phyloP scores from a whole-genome alignment of 495 filamentous ascomycete species.

The Podospora bellae-mahoneyi region DNA sequence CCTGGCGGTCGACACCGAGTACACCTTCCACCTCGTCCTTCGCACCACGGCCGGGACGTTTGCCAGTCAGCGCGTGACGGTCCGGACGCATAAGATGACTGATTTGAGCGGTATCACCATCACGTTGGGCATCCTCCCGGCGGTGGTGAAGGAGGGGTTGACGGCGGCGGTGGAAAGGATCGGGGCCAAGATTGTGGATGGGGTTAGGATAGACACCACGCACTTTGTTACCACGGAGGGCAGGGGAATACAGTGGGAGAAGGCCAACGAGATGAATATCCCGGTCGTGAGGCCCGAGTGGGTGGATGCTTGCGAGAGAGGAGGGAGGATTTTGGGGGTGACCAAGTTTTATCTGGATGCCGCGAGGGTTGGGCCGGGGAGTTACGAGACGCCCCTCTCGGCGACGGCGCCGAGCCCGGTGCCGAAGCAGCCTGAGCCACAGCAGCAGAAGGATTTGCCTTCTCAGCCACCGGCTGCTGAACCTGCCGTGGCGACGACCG shows the following conservation, averaged over 20 bases:
- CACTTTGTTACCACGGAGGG: constrained; percentile 99
- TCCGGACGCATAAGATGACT: constrained; percentile 97
- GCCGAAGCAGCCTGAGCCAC: constrained; percentile 5
- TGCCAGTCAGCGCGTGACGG: constrained; percentile 74
- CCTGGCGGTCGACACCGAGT: constrained; percentile 92
- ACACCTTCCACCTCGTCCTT: constrained; percentile 89
- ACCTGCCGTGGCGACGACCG: constrained; percentile 13
- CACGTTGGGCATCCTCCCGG: constrained; percentile 80
- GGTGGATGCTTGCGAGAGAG: constrained; percentile 90
- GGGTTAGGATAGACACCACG: constrained; percentile 93
- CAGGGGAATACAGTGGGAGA: constrained; percentile 85
- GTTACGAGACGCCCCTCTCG: constrained; percentile 18
- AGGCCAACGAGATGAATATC: constrained; percentile 95
- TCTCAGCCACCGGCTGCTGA: neutral
- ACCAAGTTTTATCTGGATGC: constrained; percentile 94
- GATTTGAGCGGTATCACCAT: constrained; percentile 95
- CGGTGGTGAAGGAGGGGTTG: constrained; percentile 69
- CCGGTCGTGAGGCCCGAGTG: constrained; percentile 97
- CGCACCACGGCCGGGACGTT: constrained; percentile 87
- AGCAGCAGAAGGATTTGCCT: constrained; percentile 6
- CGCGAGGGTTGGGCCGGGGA: constrained; percentile 35
- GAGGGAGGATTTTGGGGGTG: constrained; percentile 90
- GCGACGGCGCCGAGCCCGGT: constrained; percentile 9
- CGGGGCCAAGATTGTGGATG: constrained; percentile 86
- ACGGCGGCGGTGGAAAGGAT: constrained; percentile 76